Conservation (phyloP, 1,139 yeast species). For the Hyphopichia buzzinii region DNA sequence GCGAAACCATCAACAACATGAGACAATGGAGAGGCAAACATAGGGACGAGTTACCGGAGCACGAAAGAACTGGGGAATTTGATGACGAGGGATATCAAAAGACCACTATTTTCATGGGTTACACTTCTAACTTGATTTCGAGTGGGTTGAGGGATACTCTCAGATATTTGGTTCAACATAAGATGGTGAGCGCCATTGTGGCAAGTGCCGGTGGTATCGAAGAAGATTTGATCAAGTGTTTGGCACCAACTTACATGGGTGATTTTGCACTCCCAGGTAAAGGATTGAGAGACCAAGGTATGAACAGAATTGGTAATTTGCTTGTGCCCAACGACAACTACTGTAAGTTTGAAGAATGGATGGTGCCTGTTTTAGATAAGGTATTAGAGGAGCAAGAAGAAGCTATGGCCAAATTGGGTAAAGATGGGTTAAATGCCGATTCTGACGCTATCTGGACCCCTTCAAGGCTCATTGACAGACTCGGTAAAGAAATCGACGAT, state of each 20-base stretch:
- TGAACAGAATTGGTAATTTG: conserved; percentile 95
- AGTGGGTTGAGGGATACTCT: conserved; percentile 92
- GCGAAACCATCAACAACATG: conserved; percentile 91
- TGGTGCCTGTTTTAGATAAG: conserved; percentile 84
- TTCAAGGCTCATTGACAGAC: conserved; percentile 82
- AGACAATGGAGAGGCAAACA: conserved; percentile 87
- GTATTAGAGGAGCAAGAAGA: conserved; percentile 88
- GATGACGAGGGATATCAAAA: conserved; percentile 82
- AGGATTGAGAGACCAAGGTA: conserved; percentile 85
- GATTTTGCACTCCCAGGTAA: conserved; percentile 82
- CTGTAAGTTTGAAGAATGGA: conserved; percentile 97
- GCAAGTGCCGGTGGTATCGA: conserved; percentile 98
- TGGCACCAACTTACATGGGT: conserved; percentile 95
- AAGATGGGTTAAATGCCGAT: conserved; percentile 49
- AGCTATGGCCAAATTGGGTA: conserved; percentile 57
- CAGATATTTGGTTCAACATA: conserved; percentile 85
- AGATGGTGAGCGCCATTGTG: conserved; percentile 91
- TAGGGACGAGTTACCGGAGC: conserved; percentile 60
- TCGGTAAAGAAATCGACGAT: conserved; percentile 93
- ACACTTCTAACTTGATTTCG: conserved; percentile 93
- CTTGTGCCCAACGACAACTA: conserved; percentile 97
- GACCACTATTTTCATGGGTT: conserved; percentile 91
- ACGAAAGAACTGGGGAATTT: conserved; percentile 68
- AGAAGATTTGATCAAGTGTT: conserved; percentile 92
- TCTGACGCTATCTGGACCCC: conserved; percentile 80